Base-by-base conservation (phyloP, 2,329 filamentous ascomycete species). In the Ramularia collo-cygni region DNA sequence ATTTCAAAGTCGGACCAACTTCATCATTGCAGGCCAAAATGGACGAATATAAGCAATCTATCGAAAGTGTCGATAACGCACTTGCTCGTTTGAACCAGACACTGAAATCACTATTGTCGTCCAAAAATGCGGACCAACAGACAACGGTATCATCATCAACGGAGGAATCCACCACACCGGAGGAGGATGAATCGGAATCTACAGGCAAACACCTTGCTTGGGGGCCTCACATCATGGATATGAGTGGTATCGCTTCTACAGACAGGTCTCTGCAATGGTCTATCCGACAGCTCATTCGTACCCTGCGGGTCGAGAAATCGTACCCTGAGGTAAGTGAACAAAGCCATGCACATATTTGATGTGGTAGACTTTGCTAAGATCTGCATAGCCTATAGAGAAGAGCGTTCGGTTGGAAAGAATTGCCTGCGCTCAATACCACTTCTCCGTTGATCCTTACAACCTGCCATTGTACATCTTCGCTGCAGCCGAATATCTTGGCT, bases 401-500 rank as follows among this genome's bases (percentile, higher is more conserved):
- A 19, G 24, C 8, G 13, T 27, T 13, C 26, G 34, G n/a, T 27
- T 33, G 14, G 28, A 42, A 8, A 38, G 47, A 32, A 24, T 52
- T 13, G 36, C 43, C 24, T 37, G 44, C 30, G 40, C 46, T 14
- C 36, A 38, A n/a, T 24, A 24, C 21, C 37, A 42, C 32, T 27
- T 44, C 15, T 40, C 32, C 15, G 36, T 42, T 24, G 42, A 45
- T 18, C 44, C 50, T n/a, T 52, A 52, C 37, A 48, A 41, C 15
- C 42, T 52, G 9, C 47, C 53, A 3, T 28, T 57, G 4, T 55
- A 58, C 29, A 42, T 60, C 30, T 74, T 82, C 48, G 77, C 89
- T 21, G 86, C 86, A 16, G 67, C 75, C 24, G 69, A 83, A 29
- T 79, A 95, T 62, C 75, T 79, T 12, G 69, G 78, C 32, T 72